phyloP scores from a whole-genome alignment of 2,329 filamentous ascomycete genomes.

The Keithomyces neogunnii region DNA sequence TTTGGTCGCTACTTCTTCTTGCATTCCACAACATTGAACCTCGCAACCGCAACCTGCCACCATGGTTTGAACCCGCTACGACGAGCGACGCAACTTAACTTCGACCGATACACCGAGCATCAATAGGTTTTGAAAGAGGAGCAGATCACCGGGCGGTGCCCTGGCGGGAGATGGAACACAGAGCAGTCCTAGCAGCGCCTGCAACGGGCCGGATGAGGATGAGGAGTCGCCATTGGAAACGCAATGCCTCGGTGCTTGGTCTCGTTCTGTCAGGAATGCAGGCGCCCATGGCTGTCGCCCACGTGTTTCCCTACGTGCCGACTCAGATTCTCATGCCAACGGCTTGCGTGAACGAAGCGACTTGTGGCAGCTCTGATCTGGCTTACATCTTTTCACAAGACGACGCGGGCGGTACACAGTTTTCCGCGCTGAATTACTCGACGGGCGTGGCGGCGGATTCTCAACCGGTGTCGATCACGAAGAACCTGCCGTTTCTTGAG shows the following conservation, averaged over 20 bases:
- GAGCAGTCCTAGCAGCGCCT: neutral
- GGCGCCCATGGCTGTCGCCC: slow-evolving; percentile 21
- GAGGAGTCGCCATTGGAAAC: neutral
- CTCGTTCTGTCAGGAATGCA: slow-evolving; percentile 4
- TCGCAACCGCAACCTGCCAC: neutral
- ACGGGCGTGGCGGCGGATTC: slow-evolving; percentile 40
- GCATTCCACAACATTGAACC: no score
- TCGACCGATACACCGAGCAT: neutral
- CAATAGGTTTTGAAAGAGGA: neutral
- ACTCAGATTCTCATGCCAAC: slow-evolving; percentile 59
- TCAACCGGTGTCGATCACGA: slow-evolving; percentile 41
- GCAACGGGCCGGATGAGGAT: neutral
- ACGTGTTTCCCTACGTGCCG: slow-evolving; percentile 65
- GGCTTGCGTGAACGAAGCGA: slow-evolving; percentile 31
- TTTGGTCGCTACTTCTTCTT: neutral
- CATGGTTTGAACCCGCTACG: neutral
- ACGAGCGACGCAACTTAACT: neutral
- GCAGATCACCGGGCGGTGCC: neutral
- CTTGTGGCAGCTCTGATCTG: slow-evolving; percentile 31
- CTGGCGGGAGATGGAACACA: neutral
- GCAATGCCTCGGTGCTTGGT: neutral
- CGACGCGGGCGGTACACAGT: slow-evolving; percentile 33
- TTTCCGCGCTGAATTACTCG: slow-evolving; percentile 61
- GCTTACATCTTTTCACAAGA: slow-evolving; percentile 64
- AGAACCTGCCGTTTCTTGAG: slow-evolving; percentile 54